Evolutionary conservation across 179 eudicot species (phyloP).

Genomic region (Gypsophila paniculata): DNA sequence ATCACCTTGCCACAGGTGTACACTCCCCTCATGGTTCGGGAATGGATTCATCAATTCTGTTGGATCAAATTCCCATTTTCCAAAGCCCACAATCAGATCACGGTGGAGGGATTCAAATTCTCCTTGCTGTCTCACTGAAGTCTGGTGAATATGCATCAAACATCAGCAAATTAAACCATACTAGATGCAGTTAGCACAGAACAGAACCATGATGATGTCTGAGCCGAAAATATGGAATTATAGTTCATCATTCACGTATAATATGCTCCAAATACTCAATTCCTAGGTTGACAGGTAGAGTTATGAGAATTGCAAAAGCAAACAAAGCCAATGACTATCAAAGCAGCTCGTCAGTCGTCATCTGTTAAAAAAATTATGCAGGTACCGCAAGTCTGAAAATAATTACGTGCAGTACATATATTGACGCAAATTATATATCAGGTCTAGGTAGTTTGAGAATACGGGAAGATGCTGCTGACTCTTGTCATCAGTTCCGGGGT

Average conservation of each 20-base stretch:
- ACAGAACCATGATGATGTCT: not conserved
- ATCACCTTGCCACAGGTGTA: conserved; percentile 57
- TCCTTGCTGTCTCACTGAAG: conserved; percentile 43
- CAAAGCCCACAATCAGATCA: conserved; percentile 42
- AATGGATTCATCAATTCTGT: conserved; percentile 41
- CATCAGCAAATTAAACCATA: not conserved
- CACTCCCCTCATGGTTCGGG: conserved; percentile 38
- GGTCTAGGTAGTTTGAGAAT: too few species aligned
- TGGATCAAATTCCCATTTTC: conserved; percentile 52
- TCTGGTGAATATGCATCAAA: conserved; percentile 20
- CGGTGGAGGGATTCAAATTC: conserved; percentile 43
- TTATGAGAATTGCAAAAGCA: not conserved
- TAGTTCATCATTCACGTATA: not conserved
- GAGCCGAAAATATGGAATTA: too few species aligned
- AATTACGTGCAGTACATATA: too few species aligned
- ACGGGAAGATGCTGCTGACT: too few species aligned
- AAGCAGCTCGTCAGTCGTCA: too few species aligned
- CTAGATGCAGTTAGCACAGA: not conserved
- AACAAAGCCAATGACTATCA: too few species aligned
- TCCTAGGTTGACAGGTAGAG: not conserved
- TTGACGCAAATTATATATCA: too few species aligned
- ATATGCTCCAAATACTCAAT: not conserved
- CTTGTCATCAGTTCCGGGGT: not conserved
- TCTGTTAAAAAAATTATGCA: too few species aligned
- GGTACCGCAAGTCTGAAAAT: too few species aligned